phyloP scores from a whole-genome alignment of 495 filamentous ascomycete species.

The Penicillium pancosmium region DNA sequence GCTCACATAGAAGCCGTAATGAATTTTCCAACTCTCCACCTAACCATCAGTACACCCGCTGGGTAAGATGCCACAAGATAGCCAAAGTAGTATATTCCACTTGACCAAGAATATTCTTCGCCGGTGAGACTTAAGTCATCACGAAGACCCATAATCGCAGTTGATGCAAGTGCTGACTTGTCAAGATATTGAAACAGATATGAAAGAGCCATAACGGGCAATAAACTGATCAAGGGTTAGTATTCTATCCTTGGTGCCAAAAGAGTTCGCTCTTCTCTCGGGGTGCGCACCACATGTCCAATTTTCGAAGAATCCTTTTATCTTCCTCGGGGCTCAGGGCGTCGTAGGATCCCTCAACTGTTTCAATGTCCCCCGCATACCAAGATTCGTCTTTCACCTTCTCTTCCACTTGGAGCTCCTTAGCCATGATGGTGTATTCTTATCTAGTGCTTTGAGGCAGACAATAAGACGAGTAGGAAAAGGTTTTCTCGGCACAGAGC shows the following conservation, averaged over 20 bases:
- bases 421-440: not conserved
- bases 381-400: not conserved
- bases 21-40: not conserved
- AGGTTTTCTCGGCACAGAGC: too few species aligned
- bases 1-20: not conserved
- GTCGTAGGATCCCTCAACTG: not conserved
- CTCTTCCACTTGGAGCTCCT: not conserved
- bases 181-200: not conserved
- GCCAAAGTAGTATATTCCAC: conserved; percentile 1
- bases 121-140: not conserved
- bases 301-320: not conserved
- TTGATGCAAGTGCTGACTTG: not conserved
- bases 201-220: not conserved
- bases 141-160: not conserved
- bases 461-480: too few species aligned
- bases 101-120: conserved; percentile 1
- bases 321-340: not conserved
- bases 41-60: not conserved
- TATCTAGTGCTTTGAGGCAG: too few species aligned
- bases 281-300: not conserved
- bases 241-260: not conserved
- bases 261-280: not conserved
- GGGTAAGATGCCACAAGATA: not conserved
- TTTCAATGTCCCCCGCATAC: not conserved
- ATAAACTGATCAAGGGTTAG: not conserved